phyloP scores from a whole-genome alignment of 805 yeast genomes.

The Candida ovalis region DNA sequence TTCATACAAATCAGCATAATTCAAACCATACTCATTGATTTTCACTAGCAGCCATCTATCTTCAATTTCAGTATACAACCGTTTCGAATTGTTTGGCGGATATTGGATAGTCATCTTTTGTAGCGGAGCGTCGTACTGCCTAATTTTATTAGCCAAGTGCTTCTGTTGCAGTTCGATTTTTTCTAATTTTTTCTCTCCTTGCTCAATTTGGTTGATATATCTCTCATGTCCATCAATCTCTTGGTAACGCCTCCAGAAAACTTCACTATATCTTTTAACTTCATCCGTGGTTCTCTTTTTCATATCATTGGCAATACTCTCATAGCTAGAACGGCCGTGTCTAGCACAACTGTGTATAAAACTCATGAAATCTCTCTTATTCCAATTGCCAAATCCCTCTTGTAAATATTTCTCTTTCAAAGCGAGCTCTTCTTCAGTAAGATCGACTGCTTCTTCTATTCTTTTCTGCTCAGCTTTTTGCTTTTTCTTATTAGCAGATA shows the following conservation, averaged over 20 bases:
- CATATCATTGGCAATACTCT: slow-evolving; percentile 49
- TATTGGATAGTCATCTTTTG: slow-evolving; percentile 63
- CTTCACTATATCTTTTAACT: slow-evolving; percentile 52
- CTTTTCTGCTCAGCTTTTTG: slow-evolving; percentile 47
- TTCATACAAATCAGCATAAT: slow-evolving; percentile 56
- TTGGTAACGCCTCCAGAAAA: slow-evolving; percentile 59
- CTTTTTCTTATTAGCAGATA: slow-evolving; percentile 30
- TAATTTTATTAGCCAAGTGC: slow-evolving; percentile 50
- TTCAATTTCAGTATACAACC: slow-evolving; percentile 65
- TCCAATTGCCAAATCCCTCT: slow-evolving; percentile 64
- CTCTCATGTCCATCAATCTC: slow-evolving; percentile 70
- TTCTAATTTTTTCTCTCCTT: slow-evolving; percentile 65
- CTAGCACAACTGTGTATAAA: slow-evolving; percentile 68
- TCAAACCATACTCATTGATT: slow-evolving; percentile 63
- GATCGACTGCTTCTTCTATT: slow-evolving; percentile 52
- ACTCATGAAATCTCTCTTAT: slow-evolving; percentile 69
- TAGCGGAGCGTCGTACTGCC: slow-evolving; percentile 53
- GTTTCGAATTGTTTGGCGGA: slow-evolving; percentile 80
- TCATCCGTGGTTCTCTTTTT: slow-evolving; percentile 57
- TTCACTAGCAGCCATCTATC: slow-evolving; percentile 63
- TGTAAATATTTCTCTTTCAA: slow-evolving; percentile 50
- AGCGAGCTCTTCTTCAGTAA: slow-evolving; percentile 58
- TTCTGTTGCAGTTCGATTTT: slow-evolving; percentile 52
- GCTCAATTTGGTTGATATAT: slow-evolving; percentile 65
- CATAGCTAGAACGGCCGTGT: slow-evolving; percentile 53